Evolutionary conservation across 2,329 filamentous ascomycete genomes (phyloP).

Genomic region (Xylaria polymorpha): DNA sequence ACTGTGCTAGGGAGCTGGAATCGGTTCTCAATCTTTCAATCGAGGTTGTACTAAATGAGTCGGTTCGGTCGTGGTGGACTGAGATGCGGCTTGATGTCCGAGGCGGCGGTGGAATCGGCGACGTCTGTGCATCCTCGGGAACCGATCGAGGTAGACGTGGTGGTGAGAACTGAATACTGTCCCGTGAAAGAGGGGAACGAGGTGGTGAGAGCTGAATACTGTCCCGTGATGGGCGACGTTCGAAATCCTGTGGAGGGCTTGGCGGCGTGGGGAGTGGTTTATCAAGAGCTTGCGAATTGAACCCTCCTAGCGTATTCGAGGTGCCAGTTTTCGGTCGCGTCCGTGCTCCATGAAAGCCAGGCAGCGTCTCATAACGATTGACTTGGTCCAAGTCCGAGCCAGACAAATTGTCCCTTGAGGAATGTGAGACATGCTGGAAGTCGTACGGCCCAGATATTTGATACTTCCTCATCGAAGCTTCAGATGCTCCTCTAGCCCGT

Average conservation of each 20-base stretch:
- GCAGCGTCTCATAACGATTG: slow-evolving; percentile 56
- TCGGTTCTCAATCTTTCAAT: slow-evolving; percentile 60
- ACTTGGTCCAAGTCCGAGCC: slow-evolving; percentile 55
- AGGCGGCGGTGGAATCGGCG: slow-evolving; percentile 61
- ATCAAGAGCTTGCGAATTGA: slow-evolving; percentile 29
- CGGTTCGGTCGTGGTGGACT: slow-evolving; percentile 57
- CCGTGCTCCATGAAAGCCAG: slow-evolving; percentile 56
- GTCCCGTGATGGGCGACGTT: slow-evolving; percentile 62
- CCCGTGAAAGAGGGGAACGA: slow-evolving; percentile 57
- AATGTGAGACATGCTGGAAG: slow-evolving; percentile 73
- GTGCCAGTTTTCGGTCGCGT: slow-evolving; percentile 37
- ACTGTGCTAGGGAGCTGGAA: slow-evolving; percentile 58
- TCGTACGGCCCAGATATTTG: slow-evolving; percentile 74
- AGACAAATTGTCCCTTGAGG: slow-evolving; percentile 61
- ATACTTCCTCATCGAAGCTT: slow-evolving; percentile 54
- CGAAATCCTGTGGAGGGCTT: slow-evolving; percentile 52
- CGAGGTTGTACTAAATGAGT: slow-evolving; percentile 51
- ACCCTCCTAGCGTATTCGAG: slow-evolving; percentile 7
- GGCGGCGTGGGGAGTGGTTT: slow-evolving; percentile 49
- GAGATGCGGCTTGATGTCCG: slow-evolving; percentile 67
- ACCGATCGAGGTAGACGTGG: slow-evolving; percentile 64
- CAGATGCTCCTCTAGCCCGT: slow-evolving; percentile 51
- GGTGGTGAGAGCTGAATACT: slow-evolving; percentile 61
- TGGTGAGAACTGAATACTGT: slow-evolving; percentile 60
- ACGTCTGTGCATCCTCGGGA: slow-evolving; percentile 50